Conservation (phyloP, 495 filamentous ascomycete genomes). For the Penicillium bovifimosum region DNA sequence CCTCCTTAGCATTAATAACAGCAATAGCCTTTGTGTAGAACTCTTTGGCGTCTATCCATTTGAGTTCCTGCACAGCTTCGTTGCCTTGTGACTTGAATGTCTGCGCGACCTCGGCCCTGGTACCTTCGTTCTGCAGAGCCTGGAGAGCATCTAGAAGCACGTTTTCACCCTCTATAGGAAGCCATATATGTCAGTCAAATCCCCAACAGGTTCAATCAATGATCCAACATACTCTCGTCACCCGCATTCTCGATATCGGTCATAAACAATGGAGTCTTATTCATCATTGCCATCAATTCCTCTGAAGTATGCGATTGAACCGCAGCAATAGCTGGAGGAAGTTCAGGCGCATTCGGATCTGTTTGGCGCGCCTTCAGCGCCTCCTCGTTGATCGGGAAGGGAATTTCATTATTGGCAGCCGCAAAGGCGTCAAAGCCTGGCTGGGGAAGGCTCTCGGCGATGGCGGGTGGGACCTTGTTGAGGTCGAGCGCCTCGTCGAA, state of each 20-base stretch:
- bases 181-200: not conserved
- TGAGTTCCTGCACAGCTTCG: slow-evolving; percentile 67
- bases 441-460: slow-evolving; percentile 14
- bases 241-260: slow-evolving; percentile 71
- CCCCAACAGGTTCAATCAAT: slow-evolving; percentile 2
- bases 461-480: slow-evolving; percentile 21
- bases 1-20: slow-evolving; percentile 55
- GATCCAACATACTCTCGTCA: slow-evolving; percentile 42
- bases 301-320: slow-evolving; percentile 58
- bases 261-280: slow-evolving; percentile 90
- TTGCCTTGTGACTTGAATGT: slow-evolving; percentile 88
- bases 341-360: slow-evolving; percentile 29
- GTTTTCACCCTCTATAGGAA: slow-evolving; percentile 54
- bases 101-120: slow-evolving; percentile 67
- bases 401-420: slow-evolving; percentile 31
- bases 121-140: slow-evolving; percentile 89
- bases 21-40: slow-evolving; percentile 82
- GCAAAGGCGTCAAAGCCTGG: slow-evolving; percentile 23
- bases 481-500: slow-evolving; percentile 43
- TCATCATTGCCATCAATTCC: slow-evolving; percentile 69
- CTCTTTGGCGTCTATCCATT: slow-evolving; percentile 80
- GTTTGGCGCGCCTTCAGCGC: slow-evolving; percentile 30
- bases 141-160: slow-evolving; percentile 76
- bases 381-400: slow-evolving; percentile 43
- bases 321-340: slow-evolving; percentile 57